Base-by-base conservation (phyloP, 345 rosid species). In the Pugionium cornutum region DNA sequence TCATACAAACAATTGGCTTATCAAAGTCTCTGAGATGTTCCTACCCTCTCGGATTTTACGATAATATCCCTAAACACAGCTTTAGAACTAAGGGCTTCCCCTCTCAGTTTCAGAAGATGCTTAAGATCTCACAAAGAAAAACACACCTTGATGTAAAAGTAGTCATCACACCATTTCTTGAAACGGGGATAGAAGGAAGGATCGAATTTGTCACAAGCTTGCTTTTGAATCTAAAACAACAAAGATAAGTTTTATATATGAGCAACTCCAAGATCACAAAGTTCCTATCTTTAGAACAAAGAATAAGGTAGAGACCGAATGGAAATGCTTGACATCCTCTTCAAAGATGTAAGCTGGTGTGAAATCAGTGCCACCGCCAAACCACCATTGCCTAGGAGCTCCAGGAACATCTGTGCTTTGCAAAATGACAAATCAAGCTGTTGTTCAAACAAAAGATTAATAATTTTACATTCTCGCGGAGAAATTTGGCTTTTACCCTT, bases 341-440 rank as follows among this genome's bases (percentile, higher is more conserved):
- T 94, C 96, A 61, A 88, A 88, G 76, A 94, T 85, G 72, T 94
- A 94, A 76, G 99, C 80, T 75, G 99, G 99, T 46, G 99, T 89
- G 30, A 94, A 82, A 83, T 94, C 99, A 64, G 99, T 94, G n/a
- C 99, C 99, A 64, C 99, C 97, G 34, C 99, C 97, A 74, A 94
- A 90, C 99, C 99, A 94, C 99, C 99, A 94, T 66, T 90, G 97
- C 79, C 87, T 80, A 1, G 97, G 97, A 53, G 97, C 97, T 81
- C 99, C 99, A 52, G 96, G 97, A 67, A 66, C 63, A 82, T 94
- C 99, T 94, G 69, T 64, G 31, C 27, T 4, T 64, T 18, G 18
- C 18, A 18, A 18, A 18, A 18, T 18, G 18, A 18, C 18, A 18
- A 18, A 18, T 18, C 18, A 18, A 18, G 18, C 18, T 18, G 18